phyloP scores from a whole-genome alignment of 1,284 basidiomycete genomes.

The Cerioporus squamosus region DNA sequence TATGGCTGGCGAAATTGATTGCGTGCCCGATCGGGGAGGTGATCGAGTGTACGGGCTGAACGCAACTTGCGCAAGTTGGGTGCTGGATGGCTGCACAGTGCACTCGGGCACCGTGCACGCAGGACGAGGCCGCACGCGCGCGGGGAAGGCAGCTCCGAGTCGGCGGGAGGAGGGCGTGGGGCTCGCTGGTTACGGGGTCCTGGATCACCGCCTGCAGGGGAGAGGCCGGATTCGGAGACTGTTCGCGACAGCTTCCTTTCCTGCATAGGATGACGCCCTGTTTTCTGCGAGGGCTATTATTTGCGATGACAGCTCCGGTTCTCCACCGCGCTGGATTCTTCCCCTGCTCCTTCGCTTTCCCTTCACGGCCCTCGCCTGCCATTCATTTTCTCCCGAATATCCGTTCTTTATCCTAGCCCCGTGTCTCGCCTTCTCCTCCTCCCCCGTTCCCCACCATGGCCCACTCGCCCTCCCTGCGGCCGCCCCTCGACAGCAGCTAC shows the following conservation, averaged over 20 bases:
- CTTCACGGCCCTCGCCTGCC: neutral
- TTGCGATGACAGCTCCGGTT: neutral
- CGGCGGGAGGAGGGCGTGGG: too few species aligned
- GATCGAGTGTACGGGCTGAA: too few species aligned
- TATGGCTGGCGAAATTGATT: too few species aligned
- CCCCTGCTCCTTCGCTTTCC: neutral
- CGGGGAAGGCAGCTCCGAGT: too few species aligned
- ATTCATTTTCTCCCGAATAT: neutral
- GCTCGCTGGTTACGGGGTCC: too few species aligned
- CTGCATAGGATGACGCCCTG: neutral
- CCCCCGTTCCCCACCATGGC: conserved; percentile 11
- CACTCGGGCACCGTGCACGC: too few species aligned
- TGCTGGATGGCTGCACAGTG: too few species aligned
- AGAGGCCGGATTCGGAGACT: too few species aligned
- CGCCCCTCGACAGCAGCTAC: conserved; percentile 6
- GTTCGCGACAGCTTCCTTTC: neutral
- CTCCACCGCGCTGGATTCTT: neutral
- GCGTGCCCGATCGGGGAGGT: too few species aligned
- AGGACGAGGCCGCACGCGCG: too few species aligned
- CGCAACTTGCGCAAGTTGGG: too few species aligned
- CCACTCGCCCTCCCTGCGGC: conserved; percentile 2
- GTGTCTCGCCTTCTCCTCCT: neutral
- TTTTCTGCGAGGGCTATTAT: neutral
- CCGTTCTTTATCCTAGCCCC: neutral
- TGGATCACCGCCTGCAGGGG: too few species aligned